These are phyloP conservation scores for Exophiala phaeomuriformis DNA, from an alignment of 2,329 filamentous ascomycete species.

Conservation along the genomic window DNA sequence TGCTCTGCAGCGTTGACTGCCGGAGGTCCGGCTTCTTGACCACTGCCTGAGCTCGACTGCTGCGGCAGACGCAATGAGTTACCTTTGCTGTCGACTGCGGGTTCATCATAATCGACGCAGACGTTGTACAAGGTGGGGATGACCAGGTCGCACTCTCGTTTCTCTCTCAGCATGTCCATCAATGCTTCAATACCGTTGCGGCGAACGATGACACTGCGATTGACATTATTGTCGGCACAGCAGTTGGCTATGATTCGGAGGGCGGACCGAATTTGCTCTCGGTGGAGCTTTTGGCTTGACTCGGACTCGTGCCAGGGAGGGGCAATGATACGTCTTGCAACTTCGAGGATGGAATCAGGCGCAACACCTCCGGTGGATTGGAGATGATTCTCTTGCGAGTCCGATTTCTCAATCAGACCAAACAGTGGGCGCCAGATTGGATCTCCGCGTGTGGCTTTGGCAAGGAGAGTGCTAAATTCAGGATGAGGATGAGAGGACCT, in stretches of 20 bases:
- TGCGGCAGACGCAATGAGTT: conserved; percentile 7
- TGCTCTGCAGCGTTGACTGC: conserved; percentile 20
- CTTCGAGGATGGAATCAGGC: conserved; percentile 22
- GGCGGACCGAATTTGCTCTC: conserved; percentile 10
- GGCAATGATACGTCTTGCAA: conserved; percentile 16
- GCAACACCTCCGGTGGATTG: not conserved
- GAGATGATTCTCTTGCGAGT: not conserved
- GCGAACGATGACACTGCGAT: conserved; percentile 21
- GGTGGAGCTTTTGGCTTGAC: too few relatives aligned
- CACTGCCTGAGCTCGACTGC: not conserved
- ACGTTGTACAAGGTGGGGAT: conserved; percentile 26
- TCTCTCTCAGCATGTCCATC: conserved; percentile 6
- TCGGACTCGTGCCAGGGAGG: not conserved
- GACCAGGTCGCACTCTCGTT: conserved; percentile 18
- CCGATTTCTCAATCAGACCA: conserved; percentile 7
- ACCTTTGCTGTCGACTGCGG: conserved; percentile 9
- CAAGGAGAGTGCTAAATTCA: conserved; percentile 9
- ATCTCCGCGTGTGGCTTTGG: conserved; percentile 16
- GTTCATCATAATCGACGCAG: conserved; percentile 24
- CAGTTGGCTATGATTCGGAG: conserved; percentile 26
- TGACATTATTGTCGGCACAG: conserved; percentile 27
- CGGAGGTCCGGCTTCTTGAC: not conserved
- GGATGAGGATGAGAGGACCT: not conserved
- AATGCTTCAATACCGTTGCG: conserved; percentile 18
- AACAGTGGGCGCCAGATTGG: conserved; percentile 21